Evolutionary conservation across 2,329 filamentous ascomycete species (phyloP), one percentile per base, ranked within the genome.

Genomic region (Aspergillus sp.): DNA sequence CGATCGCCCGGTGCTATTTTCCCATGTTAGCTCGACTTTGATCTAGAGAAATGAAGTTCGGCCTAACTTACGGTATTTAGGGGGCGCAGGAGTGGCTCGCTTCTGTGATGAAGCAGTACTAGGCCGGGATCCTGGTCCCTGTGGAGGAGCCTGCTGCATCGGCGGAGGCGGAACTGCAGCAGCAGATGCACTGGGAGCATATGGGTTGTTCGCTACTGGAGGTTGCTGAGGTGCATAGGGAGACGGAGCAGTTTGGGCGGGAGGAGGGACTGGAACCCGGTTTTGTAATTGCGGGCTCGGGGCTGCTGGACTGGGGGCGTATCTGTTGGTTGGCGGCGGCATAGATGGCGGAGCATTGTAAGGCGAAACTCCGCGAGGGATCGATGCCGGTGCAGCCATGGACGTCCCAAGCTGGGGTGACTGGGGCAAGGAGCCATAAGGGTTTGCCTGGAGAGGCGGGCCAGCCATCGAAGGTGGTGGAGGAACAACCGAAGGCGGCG

Each of bases 341-440:
- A 75, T 77, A 29, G 82, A 73, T 5, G 87, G 86, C 45, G 90
- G 86, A 34, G 85, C 80, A 59, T 90, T 88, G 67, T 95, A 96
- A 4, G 90, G 90, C 28, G 90, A 95, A 4, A 85, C 78, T 29
- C 85, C 88, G 53, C 88, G 82, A 26, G 82, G 78, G 44, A 88
- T 59, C 5, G 80, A 78, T 38, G 82, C 75, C 40, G 78, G 78
- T 44, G 62, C 51, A 10, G 56, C 64, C 55, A 70, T 66, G n/a
- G 57, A 58, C 57, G 65, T 54, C 60, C 55, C 57, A 10, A 61
- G 67, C 32, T 73, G 66, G 4, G 68, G 73, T 52, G 69, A 70
- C 61, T 62, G 72, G 49, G 68, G 60, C 42, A 65, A 52, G 42
- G 62, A 57, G 32, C 64, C 61, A 48, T 68, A 68, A 32, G 64